Evolutionary conservation across 2,329 filamentous ascomycete species (phyloP), one percentile per base, ranked within the genome.

Genomic region (Colletotrichum scovillei): DNA sequence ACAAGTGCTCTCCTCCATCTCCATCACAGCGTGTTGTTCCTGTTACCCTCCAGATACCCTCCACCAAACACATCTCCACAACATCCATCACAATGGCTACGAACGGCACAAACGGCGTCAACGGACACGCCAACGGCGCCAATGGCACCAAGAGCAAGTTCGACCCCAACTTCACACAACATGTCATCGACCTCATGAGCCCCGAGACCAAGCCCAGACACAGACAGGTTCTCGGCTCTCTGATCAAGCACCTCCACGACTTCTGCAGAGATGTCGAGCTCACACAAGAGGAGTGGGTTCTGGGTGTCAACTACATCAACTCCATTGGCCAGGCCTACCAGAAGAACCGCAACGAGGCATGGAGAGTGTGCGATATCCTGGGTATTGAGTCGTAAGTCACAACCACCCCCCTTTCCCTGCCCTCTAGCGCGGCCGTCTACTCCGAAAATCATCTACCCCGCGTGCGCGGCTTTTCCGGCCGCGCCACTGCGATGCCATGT

Each of bases 281-380:
- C 58, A 69, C 67, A 24, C 72, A 74, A 64, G 72, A 74, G 6
- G 72, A 74, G 52, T 74, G 72, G 72, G n/a, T 74, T 14, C 35
- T 73, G 19, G 72, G 72, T 26, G 72, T 74, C 49, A 74, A 74
- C 69, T 74, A 74, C 69, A 69, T 74, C 69, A 74, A 74, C 72
- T 58, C 72, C 46, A 72, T 74, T 19, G 72, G 72, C 64, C 72
- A 74, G 72, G 69, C 72, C 49, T 74, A 74, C 72, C 35, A 73
- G 72, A 74, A 74, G 72, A 74, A 74, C 72, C 72, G 72, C 65
- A 74, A 74, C 30, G 72, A 74, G 72, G 70, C 72, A 9, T 74
- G 72, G 72, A 46, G 72, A 52, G 64, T 74, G n/a, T 72, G 69
- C 55, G 72, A 74, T 46, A 74, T 74, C 24, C 62, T 74, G 49